Base-by-base conservation (phyloP, 805 yeast species). In the Ogataea glucozyma region DNA sequence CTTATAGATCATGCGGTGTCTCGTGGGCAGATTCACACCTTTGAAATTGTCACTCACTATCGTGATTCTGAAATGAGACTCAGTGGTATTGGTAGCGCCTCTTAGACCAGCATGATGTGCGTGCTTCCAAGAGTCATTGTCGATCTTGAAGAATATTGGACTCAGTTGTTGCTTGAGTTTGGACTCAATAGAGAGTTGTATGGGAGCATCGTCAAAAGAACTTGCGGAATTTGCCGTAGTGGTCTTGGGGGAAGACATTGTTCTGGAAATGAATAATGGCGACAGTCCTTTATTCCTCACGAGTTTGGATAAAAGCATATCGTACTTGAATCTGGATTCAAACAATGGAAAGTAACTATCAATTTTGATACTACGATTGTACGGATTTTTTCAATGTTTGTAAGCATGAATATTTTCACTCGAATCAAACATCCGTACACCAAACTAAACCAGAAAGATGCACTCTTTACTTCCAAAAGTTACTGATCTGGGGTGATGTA, bases 41-140 rank as follows among this genome's bases (percentile, higher is more conserved):
- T 66, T 64, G 58, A 90, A 90, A 38, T 65, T 71, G 26, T 79
- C 79, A 53, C 90, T 82, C 8, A 88, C 85, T 4, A 90, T 72
- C 36, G 79, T 82, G 26, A 91, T 63, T 43, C 88, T 66, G 64
- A 90, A 88, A 62, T 91, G 97, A 0, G 95, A 83, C 64, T 91
- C 97, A 2, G 75, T 72, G 12, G 69, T 71, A 62, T 88, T 88
- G 2, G 73, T 52, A 7, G 90, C 88, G 4, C 83, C 88, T 40
- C 81, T 74, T 69, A 88, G 75, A 2, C 95, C 89, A 44, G 81
- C 83, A 62, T 91, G 98, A 51, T 87, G 90, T 2, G 89, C 79
- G 64, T 91, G 98, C 60, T 85, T 85, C 64, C 79, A 80, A 6
- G 96, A 87, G 64, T 91, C 97, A 61, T 91, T 91, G 44, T 69